Conservation (phyloP, 2,329 filamentous ascomycete species). For the Eutypella sp. region DNA sequence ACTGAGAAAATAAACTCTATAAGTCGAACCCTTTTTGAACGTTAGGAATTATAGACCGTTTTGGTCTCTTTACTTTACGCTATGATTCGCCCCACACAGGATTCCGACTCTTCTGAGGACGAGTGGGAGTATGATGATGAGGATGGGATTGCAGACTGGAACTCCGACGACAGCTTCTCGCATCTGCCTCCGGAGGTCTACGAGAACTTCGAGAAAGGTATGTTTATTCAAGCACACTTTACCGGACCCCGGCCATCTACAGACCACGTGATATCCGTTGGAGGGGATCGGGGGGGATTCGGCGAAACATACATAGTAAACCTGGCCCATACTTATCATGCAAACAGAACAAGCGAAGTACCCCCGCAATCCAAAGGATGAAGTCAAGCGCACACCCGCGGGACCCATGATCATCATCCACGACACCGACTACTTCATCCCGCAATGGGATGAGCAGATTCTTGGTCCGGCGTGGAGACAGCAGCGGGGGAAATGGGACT, state of each 20-base stretch:
- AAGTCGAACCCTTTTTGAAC: no score
- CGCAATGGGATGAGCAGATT: conserved; percentile 9
- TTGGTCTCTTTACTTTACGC: no score
- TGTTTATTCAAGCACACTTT: not conserved
- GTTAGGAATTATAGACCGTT: no score
- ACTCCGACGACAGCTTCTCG: conserved; percentile 3
- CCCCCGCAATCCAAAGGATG: conserved; percentile 5
- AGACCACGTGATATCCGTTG: no score
- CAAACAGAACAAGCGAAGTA: conserved; percentile 1
- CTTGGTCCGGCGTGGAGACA: conserved; percentile 6
- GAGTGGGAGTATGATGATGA: not conserved
- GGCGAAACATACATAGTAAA: no score
- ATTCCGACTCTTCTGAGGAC: conserved; percentile 3
- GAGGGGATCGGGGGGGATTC: no score
- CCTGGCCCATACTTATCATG: not conserved
- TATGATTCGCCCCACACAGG: no score
- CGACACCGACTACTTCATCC: conserved; percentile 7
- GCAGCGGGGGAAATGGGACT: conserved; percentile 8
- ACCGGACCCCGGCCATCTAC: not conserved
- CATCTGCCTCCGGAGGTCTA: not conserved
- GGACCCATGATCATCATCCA: conserved; percentile 5
- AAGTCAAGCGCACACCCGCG: conserved; percentile 4
- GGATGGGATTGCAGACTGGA: not conserved
- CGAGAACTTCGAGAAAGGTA: conserved; percentile 2
- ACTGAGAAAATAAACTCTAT: no score